phyloP scores from a whole-genome alignment of 2,329 filamentous ascomycete genomes.

The Lecanoromycetidae sp. region DNA sequence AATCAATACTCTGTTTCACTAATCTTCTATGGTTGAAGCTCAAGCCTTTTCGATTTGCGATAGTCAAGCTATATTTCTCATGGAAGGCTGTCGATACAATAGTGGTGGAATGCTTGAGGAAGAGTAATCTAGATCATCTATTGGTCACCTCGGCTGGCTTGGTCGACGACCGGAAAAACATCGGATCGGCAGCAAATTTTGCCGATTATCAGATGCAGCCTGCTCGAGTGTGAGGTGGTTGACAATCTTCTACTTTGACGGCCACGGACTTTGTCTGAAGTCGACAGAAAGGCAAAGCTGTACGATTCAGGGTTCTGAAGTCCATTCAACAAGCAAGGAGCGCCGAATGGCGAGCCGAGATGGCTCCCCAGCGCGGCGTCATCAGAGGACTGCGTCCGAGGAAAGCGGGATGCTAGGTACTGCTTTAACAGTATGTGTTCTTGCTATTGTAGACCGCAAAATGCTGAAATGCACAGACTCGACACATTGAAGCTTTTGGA shows the following conservation, averaged over 20 bases:
- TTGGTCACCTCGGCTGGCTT: background rate
- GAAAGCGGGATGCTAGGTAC: constrained; percentile 34
- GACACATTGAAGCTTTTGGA: constrained; percentile 81
- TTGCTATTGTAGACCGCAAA: background rate
- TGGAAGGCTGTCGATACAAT: no score
- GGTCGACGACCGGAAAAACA: no score
- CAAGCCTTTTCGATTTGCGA: no score
- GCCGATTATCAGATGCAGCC: background rate
- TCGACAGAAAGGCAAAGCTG: no score
- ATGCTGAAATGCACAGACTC: constrained; percentile 44
- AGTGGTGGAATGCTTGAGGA: no score
- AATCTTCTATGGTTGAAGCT: no score
- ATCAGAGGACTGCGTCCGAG: constrained; percentile 29
- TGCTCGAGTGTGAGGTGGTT: background rate
- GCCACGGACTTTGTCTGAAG: background rate
- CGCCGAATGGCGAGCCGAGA: constrained; percentile 27
- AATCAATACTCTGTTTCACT: background rate
- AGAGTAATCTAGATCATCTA: no score
- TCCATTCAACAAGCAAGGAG: no score
- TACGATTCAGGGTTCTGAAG: no score
- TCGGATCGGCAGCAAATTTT: background rate
- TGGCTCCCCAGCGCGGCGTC: constrained; percentile 32
- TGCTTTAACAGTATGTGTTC: constrained; percentile 33
- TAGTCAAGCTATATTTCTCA: no score
- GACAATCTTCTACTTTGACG: background rate